Conservation (phyloP, 2,329 filamentous ascomycete species). For the Diaporthe sp. region DNA sequence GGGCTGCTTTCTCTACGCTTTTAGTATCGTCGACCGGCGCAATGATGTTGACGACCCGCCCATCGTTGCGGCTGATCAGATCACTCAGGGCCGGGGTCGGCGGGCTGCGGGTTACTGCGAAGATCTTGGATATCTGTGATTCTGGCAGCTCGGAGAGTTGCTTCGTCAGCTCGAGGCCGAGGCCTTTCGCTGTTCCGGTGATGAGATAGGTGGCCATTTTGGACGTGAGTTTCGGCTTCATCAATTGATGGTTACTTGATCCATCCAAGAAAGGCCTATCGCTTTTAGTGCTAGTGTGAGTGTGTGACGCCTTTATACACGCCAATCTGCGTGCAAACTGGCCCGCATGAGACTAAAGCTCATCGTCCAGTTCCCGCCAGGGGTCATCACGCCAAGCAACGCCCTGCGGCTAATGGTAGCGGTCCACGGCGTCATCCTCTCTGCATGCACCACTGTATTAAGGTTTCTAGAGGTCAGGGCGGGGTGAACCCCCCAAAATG, state of each 20-base stretch:
- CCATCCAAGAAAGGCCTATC: not conserved
- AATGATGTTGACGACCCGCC: not conserved
- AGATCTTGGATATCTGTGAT: not conserved
- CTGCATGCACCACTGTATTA: not conserved
- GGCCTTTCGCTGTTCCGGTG: conserved; percentile 16
- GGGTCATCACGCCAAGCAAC: not conserved
- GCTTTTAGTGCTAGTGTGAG: not conserved
- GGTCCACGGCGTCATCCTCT: not conserved
- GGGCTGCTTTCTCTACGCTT: not conserved
- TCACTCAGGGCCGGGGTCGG: not conserved
- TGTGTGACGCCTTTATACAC: conserved; percentile 8
- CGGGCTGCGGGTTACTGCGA: not conserved
- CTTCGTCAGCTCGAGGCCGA: conserved; percentile 21
- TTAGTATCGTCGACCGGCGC: conserved; percentile 1
- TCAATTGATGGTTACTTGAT: not conserved
- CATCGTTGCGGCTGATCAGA: not conserved
- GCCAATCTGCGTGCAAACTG: not conserved
- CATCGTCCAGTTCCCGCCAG: not conserved
- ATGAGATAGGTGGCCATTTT: conserved; percentile 20
- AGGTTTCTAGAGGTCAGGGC: not conserved
- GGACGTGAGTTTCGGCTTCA: not conserved
- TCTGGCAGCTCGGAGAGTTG: conserved; percentile 4
- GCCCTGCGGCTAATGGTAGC: not conserved
- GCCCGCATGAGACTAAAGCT: not conserved
- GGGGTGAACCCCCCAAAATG: not conserved